Evolutionary conservation across 352 stramenopile genomes (phyloP).

Genomic region (Pythium catenulatum): DNA sequence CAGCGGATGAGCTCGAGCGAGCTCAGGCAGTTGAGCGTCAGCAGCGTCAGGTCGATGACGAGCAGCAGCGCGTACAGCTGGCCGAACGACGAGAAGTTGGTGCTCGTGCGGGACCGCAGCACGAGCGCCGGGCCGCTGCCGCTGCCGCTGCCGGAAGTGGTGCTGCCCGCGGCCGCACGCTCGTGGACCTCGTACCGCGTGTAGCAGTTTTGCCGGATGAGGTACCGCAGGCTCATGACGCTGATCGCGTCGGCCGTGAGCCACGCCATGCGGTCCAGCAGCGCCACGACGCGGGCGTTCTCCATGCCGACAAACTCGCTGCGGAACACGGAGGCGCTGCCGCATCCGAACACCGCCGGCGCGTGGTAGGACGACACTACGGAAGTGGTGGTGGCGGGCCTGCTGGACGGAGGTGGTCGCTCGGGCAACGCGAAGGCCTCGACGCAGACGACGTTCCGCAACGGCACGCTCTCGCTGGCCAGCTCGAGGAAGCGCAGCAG

Average conservation of each 20-base stretch:
- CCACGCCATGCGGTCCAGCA: constrained; percentile 39
- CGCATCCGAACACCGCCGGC: constrained; percentile 39
- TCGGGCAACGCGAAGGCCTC: constrained; percentile 8
- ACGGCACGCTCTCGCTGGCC: constrained; percentile 20
- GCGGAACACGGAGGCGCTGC: constrained; percentile 32
- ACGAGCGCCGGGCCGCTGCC: not conserved
- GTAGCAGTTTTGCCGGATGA: constrained; percentile 53
- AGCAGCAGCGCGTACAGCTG: constrained; percentile 45
- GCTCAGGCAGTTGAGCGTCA: constrained; percentile 47
- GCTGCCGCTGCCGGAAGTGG: too few relatives aligned
- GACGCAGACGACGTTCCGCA: constrained; percentile 31
- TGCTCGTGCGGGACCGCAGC: constrained; percentile 8
- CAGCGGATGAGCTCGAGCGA: constrained; percentile 39
- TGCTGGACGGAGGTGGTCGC: not conserved
- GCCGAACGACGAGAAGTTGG: constrained; percentile 52
- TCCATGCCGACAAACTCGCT: constrained; percentile 38
- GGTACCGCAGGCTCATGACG: constrained; percentile 20
- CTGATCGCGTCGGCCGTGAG: constrained; percentile 39
- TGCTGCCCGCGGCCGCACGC: too few relatives aligned
- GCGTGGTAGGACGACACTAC: not conserved
- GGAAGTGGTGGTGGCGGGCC: not conserved
- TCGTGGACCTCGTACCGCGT: constrained; percentile 6
- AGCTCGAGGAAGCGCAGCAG: constrained; percentile 39
- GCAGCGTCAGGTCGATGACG: constrained; percentile 43
- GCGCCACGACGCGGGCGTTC: not conserved